Conservation (phyloP, 2,329 filamentous ascomycete species). For the Colletotrichum sidae region DNA sequence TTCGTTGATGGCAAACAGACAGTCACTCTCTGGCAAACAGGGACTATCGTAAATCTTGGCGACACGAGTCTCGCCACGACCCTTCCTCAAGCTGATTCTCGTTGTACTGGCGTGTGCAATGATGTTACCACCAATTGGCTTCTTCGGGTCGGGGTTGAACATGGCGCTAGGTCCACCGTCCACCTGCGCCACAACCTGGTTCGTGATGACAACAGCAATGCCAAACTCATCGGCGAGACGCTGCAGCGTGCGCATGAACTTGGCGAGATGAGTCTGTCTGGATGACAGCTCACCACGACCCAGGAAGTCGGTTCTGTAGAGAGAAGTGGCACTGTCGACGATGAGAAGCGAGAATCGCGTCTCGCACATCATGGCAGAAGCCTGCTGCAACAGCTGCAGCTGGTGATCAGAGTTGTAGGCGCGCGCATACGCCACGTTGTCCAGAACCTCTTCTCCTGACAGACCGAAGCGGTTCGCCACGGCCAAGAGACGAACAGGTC, state of each 20-base stretch:
- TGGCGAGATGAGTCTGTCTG: constrained; percentile 87
- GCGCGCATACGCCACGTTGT: constrained; percentile 97
- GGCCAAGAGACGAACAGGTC: constrained; percentile 88
- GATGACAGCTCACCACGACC: constrained; percentile 98
- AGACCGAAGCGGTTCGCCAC: constrained; percentile 95
- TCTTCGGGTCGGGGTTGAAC: constrained; percentile 99
- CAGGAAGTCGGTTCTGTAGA: constrained; percentile 96
- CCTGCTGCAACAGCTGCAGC: constrained; percentile 92
- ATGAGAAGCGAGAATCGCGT: constrained; percentile 96
- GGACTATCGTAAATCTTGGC: constrained; percentile 99
- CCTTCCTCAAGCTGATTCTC: constrained; percentile 93
- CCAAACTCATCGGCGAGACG: constrained; percentile 86
- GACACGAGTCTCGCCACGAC: constrained; percentile 92
- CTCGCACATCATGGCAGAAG: constrained; percentile 99
- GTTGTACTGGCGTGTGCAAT: constrained; percentile 98
- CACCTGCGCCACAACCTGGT: constrained; percentile 98
- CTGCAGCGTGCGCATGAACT: constrained; percentile 88
- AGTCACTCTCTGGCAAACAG: constrained; percentile 95
- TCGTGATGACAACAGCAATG: constrained; percentile 98
- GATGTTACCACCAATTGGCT: constrained; percentile 98
- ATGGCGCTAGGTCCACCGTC: constrained; percentile 96
- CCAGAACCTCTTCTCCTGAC: constrained; percentile 95
- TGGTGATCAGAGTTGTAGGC: constrained; percentile 99
- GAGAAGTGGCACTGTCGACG: constrained; percentile 93
- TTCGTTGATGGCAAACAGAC: constrained; percentile 95